These are phyloP conservation scores for Clitoria ternatea DNA, from an alignment of 306 rosid species.

Conservation along the genomic window DNA sequence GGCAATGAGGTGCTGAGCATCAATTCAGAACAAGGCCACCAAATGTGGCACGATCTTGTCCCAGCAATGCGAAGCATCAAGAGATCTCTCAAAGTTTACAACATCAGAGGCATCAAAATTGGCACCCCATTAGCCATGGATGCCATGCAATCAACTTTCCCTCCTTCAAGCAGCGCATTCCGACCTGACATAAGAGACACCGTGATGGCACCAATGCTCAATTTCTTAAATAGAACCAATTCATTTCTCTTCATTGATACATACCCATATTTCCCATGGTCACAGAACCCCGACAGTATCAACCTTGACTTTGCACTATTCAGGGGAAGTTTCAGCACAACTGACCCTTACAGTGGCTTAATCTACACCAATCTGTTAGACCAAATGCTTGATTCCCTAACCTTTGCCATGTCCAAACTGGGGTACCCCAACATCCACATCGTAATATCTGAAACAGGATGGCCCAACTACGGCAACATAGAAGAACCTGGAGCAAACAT, in stretches of 20 bases:
- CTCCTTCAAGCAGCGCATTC: slow-evolving; percentile 58
- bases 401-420: slow-evolving; percentile 69
- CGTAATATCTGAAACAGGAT: slow-evolving; percentile 67
- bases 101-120: slow-evolving; percentile 46
- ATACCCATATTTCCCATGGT: slow-evolving; percentile 80
- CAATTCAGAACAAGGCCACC: slow-evolving; percentile 41
- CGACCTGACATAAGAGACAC: slow-evolving; percentile 32
- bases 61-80: slow-evolving; percentile 63
- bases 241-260: slow-evolving; percentile 74
- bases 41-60: slow-evolving; percentile 61
- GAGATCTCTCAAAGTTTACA: slow-evolving; percentile 39
- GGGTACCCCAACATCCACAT: slow-evolving; percentile 56
- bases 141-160: slow-evolving; percentile 50
- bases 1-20: slow-evolving; percentile 75
- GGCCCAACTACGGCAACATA: slow-evolving; percentile 62
- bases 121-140: slow-evolving; percentile 88
- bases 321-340: slow-evolving; percentile 14
- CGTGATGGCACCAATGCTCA: slow-evolving; percentile 55
- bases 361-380: slow-evolving; percentile 68
- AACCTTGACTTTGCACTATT: slow-evolving; percentile 65
- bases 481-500: slow-evolving; percentile 53
- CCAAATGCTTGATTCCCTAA: slow-evolving; percentile 78
- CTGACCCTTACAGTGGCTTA: slow-evolving; percentile 47
- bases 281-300: slow-evolving; percentile 38
- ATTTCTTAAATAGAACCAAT: slow-evolving; percentile 52